Evolutionary conservation across 1,284 basidiomycete species (phyloP).

Genomic region (Cutaneotrichosporon sp.): DNA sequence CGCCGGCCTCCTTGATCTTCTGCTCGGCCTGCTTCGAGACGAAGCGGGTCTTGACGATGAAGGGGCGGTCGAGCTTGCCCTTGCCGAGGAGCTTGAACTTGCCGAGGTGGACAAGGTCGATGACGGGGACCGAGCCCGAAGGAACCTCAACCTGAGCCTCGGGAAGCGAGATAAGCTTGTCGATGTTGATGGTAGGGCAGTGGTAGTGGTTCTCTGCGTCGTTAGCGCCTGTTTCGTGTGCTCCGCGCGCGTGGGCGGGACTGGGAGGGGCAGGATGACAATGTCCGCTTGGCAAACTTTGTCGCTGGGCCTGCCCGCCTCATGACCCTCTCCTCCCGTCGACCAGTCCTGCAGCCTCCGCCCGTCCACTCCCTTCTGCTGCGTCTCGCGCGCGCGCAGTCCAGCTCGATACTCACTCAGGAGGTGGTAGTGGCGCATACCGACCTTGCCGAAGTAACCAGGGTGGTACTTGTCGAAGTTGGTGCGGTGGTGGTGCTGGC

Average conservation of each 20-base stretch:
- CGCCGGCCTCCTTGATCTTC: conserved; percentile 81
- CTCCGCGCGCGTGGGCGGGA: background rate
- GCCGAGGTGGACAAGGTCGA: conserved; percentile 81
- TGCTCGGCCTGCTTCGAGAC: conserved; percentile 84
- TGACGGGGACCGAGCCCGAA: conserved; percentile 73
- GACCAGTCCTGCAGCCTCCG: background rate
- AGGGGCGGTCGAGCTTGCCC: conserved; percentile 60
- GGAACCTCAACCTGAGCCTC: conserved; percentile 54
- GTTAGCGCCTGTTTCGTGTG: conserved; percentile 32
- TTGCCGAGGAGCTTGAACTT: conserved; percentile 77
- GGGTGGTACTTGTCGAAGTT: conserved; percentile 55
- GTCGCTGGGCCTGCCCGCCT: background rate
- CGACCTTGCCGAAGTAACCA: conserved; percentile 68
- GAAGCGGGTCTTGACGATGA: conserved; percentile 95
- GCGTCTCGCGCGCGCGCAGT: background rate
- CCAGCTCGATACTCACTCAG: conserved; percentile 3
- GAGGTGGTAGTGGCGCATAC: conserved; percentile 99
- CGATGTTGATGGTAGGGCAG: conserved; percentile 95
- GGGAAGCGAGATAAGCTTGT: conserved; percentile 59
- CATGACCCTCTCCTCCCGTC: background rate
- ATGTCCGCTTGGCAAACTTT: background rate
- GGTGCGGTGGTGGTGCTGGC: conserved; percentile 82
- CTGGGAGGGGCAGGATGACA: background rate
- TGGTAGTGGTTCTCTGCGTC: conserved; percentile 70
- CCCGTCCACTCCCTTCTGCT: background rate